These are phyloP conservation scores for Neophaeococcomyces aloes DNA, from an alignment of 2,329 filamentous ascomycete genomes.

Conservation along the genomic window DNA sequence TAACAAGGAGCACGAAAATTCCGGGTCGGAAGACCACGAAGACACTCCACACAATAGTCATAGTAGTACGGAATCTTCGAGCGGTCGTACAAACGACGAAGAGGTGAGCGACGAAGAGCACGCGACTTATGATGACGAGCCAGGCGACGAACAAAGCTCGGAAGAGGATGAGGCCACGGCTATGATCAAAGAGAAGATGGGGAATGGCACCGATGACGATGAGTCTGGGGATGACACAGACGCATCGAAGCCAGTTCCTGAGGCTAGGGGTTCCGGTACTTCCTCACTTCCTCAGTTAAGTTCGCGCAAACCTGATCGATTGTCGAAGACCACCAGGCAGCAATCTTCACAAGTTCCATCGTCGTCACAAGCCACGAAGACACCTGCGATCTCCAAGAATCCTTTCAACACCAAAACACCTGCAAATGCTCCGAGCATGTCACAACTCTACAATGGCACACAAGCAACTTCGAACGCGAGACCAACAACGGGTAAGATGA, in stretches of 20 bases:
- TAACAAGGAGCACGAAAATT: not conserved
- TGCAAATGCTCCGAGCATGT: not conserved
- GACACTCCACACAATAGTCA: not conserved
- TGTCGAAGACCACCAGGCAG: not conserved
- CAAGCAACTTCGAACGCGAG: constrained; percentile 1
- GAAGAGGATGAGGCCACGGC: not conserved
- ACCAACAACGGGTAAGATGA: not conserved
- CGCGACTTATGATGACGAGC: too few species aligned
- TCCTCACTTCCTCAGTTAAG: not conserved
- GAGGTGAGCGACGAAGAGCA: not conserved
- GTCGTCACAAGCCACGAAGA: not conserved
- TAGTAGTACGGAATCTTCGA: not conserved
- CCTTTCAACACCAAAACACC: constrained; percentile 1
- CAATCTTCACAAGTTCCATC: not conserved
- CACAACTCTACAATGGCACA: not conserved
- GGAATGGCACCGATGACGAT: not conserved
- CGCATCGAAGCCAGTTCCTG: not conserved
- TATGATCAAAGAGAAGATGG: constrained; percentile 3
- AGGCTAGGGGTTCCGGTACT: not conserved
- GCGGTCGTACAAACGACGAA: not conserved
- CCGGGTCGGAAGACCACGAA: not conserved
- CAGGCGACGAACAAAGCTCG: not conserved
- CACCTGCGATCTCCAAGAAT: constrained; percentile 1
- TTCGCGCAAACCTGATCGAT: not conserved
- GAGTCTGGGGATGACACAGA: not conserved